phyloP scores from a whole-genome alignment of 2,329 filamentous ascomycete genomes.

The Alternaria sp. region DNA sequence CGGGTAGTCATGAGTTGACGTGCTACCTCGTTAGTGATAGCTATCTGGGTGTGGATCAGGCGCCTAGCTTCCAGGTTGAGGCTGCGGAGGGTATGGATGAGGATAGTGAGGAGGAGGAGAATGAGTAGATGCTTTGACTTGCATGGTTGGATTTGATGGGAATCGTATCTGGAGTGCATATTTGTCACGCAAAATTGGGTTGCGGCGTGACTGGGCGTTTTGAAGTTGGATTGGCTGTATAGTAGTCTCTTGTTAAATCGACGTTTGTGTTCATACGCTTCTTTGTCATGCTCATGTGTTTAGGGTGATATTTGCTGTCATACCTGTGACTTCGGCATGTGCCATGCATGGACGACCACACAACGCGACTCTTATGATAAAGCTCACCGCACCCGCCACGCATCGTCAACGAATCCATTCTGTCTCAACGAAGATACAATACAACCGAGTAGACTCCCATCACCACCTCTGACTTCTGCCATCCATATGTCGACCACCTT shows the following conservation, averaged over 20 bases:
- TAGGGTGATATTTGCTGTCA: background rate
- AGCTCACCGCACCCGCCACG: background rate
- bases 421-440: background rate
- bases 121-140: slow-evolving; percentile 11
- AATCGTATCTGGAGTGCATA: background rate
- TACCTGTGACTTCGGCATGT: background rate
- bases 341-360: background rate
- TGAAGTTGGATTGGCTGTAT: background rate
- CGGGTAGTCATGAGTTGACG: slow-evolving; percentile 86
- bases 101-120: slow-evolving; percentile 83
- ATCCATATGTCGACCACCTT: background rate
- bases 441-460: background rate
- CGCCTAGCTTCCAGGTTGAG: slow-evolving; percentile 82
- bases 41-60: slow-evolving; percentile 96
- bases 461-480: background rate
- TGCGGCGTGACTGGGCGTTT: background rate
- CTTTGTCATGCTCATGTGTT: background rate
- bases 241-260: background rate
- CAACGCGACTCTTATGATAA: background rate
- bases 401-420: background rate
- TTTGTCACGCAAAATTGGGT: background rate
- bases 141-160: background rate
- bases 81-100: slow-evolving; percentile 95
- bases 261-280: background rate
- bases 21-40: slow-evolving; percentile 96